phyloP scores from a whole-genome alignment of 305 asterid genomes.

The Lippia alba region DNA sequence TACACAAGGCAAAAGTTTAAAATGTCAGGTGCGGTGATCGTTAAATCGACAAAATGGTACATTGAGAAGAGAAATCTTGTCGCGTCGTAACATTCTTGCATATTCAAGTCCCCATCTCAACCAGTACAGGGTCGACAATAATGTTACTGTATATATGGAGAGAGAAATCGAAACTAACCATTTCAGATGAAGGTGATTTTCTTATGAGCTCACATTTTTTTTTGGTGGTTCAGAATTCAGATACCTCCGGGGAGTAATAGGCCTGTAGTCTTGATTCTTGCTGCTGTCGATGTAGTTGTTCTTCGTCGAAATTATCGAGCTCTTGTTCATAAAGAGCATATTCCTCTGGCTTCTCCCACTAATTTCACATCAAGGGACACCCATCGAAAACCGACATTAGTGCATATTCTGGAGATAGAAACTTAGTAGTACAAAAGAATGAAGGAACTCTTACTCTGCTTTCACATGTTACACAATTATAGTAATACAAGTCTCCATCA shows the following conservation, averaged over 20 bases:
- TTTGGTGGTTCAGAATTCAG: conserved; percentile 33
- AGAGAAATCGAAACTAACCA: conserved; percentile 36
- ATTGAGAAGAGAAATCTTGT: neutral
- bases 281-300: conserved; percentile 34
- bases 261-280: conserved; percentile 32
- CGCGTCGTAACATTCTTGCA: neutral
- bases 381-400: conserved; percentile 34
- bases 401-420: neutral
- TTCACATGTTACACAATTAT: conserved; percentile 82
- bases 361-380: conserved; percentile 31
- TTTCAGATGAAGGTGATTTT: conserved; percentile 19
- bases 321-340: conserved; percentile 62
- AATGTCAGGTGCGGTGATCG: neutral
- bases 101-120: no score
- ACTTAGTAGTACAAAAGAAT: neutral
- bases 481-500: conserved; percentile 78
- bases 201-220: conserved; percentile 12
- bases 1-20: neutral
- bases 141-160: neutral
- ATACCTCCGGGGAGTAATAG: conserved; percentile 39
- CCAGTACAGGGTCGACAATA: no score
- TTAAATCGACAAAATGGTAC: neutral
- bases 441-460: conserved; percentile 70
- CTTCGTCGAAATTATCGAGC: conserved; percentile 56
- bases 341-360: conserved; percentile 91